Evolutionary conservation across 2,329 filamentous ascomycete genomes (phyloP).

Genomic region (Aspergillus phoenicis): DNA sequence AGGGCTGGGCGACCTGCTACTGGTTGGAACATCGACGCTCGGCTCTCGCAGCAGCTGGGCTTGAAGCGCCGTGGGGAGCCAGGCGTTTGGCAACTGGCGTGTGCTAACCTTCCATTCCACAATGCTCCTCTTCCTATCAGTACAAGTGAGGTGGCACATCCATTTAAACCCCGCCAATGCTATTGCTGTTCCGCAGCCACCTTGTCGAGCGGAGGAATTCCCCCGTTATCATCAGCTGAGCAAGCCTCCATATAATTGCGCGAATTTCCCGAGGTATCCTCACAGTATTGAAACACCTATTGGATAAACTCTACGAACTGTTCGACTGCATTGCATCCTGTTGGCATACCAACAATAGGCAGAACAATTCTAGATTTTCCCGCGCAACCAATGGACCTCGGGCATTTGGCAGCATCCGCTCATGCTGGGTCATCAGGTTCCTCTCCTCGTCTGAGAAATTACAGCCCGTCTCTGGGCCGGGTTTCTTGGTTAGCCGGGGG

Average conservation of each 20-base stretch:
- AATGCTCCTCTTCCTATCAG: slow-evolving; percentile 60
- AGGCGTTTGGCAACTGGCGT: slow-evolving; percentile 45
- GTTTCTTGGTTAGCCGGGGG: slow-evolving; percentile 5
- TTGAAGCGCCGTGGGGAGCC: slow-evolving; percentile 4
- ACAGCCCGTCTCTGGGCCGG: slow-evolving; percentile 15
- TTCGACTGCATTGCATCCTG: slow-evolving; percentile 35
- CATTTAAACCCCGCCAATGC: slow-evolving; percentile 42
- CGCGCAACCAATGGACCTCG: slow-evolving; percentile 16
- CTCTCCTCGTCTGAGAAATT: slow-evolving; percentile 38
- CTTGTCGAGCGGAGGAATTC: slow-evolving; percentile 34
- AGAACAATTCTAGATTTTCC: slow-evolving; percentile 34
- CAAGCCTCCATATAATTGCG: slow-evolving; percentile 29
- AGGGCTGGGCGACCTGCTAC: slow-evolving; percentile 27
- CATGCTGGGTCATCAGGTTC: slow-evolving; percentile 42
- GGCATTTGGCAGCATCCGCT: slow-evolving; percentile 29
- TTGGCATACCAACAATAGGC: slow-evolving; percentile 30
- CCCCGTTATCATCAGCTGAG: slow-evolving; percentile 23
- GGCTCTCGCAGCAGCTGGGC: slow-evolving; percentile 13
- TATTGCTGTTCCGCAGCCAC: slow-evolving; percentile 45
- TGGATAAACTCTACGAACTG: slow-evolving; percentile 38
- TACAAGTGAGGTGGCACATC: slow-evolving; percentile 36
- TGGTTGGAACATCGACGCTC: slow-evolving; percentile 23
- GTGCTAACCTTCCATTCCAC: slow-evolving; percentile 57
- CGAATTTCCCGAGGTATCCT: slow-evolving; percentile 32
- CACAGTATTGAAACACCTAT: slow-evolving; percentile 39